Evolutionary conservation across 345 rosid genomes (phyloP), one percentile per base, ranked within the genome.

Genomic region (Bruguiera parviflora): DNA sequence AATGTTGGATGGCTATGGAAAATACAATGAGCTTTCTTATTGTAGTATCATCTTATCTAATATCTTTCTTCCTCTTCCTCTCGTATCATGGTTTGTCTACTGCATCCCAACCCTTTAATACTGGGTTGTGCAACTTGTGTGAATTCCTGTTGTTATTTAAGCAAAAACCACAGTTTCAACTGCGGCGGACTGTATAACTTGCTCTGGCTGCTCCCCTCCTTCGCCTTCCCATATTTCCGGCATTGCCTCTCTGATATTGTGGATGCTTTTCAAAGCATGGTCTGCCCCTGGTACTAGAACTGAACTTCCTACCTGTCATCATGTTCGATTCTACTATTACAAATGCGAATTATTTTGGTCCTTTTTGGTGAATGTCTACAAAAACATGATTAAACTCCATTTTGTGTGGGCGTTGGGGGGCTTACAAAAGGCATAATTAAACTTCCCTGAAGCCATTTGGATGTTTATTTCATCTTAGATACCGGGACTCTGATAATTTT

Each of bases 241-340:
- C 71, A 94, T 84, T 8, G 97, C 92, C 73, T 89, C 90, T 70
- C 82, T 88, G 68, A 94, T 84, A 73, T 94, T 91, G 78, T 88
- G 96, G 64, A 94, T 89, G 82, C 91, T 88, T 62, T 78, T 73
- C 79, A 91, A 83, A 66, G 85, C 90, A 71, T 83, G 69, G 75
- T 93, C 97, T 70, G 97, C 97, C n/a, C 87, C 92, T 4, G 87
- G 84, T 63, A 85, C 84, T 49, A 75, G 80, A 46, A 71, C 81
- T 0, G 86, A 84, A 79, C 86, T 79, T n/a, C 98, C 97, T 27
- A 89, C 88, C 95, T 89, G 79, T 79, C 74, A 82, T 56, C 53
- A 62, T 25, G 49, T 43, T 53, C 22, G 8, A 63, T 27, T 28
- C 51, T 6, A 10, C 19, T 28, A 29, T 68, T 28, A 68, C 25